These are phyloP conservation scores for Alternaria rosae DNA, from an alignment of 2,329 filamentous ascomycete species.

Conservation along the genomic window DNA sequence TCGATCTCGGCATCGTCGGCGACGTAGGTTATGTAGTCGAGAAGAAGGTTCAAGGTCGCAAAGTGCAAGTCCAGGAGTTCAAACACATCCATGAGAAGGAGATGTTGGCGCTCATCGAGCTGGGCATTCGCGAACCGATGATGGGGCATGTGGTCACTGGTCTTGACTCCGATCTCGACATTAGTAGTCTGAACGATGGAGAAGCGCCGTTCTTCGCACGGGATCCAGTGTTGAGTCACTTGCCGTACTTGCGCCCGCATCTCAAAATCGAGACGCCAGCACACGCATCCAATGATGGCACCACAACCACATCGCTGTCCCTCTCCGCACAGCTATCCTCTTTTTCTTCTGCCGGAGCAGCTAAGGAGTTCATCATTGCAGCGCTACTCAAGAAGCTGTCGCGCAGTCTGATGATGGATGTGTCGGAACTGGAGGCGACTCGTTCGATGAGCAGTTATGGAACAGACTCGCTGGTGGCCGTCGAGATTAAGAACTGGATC, in stretches of 20 bases:
- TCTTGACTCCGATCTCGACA: slow-evolving; percentile 6
- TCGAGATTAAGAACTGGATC: slow-evolving; percentile 37
- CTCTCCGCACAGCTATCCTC: slow-evolving; percentile 11
- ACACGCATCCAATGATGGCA: background rate
- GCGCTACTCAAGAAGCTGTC: slow-evolving; percentile 23
- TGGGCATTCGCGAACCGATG: slow-evolving; percentile 10
- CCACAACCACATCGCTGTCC: background rate
- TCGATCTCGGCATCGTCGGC: slow-evolving; percentile 27
- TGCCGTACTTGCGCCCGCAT: slow-evolving; percentile 18
- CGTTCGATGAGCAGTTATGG: slow-evolving; percentile 24
- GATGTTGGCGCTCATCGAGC: slow-evolving; percentile 18
- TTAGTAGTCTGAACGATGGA: background rate
- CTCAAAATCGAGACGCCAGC: background rate
- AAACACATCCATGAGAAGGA: slow-evolving; percentile 14
- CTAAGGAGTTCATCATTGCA: background rate
- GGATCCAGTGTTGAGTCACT: slow-evolving; percentile 13
- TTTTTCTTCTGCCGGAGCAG: background rate
- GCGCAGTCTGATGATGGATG: slow-evolving; percentile 22
- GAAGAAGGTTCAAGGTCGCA: slow-evolving; percentile 5
- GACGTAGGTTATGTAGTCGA: slow-evolving; percentile 27
- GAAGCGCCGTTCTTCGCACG: slow-evolving; percentile 14
- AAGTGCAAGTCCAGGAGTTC: slow-evolving; percentile 17
- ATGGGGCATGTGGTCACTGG: slow-evolving; percentile 15
- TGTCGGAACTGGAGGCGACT: slow-evolving; percentile 19
- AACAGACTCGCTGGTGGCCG: slow-evolving; percentile 34